These are phyloP conservation scores for Microstegium vimineum DNA, from an alignment of 176 grass and related monocot genomes.

Conservation along the genomic window DNA sequence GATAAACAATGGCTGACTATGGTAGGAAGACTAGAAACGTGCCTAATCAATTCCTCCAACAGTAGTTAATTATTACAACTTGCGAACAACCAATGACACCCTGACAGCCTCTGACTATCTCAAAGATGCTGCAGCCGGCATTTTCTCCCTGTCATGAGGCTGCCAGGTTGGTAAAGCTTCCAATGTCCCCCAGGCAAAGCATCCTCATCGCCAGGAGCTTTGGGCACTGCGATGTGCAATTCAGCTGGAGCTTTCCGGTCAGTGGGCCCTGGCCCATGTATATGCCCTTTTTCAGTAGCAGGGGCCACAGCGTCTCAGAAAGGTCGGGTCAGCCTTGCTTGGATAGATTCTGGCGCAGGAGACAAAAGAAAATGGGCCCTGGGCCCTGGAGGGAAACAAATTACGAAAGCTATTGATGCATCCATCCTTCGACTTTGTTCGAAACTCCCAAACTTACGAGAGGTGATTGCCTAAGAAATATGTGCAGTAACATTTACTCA, in stretches of 20 bases:
- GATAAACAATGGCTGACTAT: neutral
- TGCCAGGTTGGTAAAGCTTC: neutral
- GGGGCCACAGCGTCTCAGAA: neutral
- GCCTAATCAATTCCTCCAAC: neutral
- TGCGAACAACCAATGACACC: neutral
- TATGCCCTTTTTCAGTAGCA: neutral
- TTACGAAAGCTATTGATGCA: neutral
- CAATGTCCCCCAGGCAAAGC: neutral
- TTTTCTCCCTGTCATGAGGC: slow-evolving; percentile 2
- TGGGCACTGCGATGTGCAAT: neutral
- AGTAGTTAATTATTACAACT: neutral
- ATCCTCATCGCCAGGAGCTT: neutral
- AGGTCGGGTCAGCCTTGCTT: neutral
- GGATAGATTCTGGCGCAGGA: neutral
- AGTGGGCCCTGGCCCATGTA: neutral
- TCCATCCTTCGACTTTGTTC: too few species aligned
- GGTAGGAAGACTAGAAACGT: neutral
- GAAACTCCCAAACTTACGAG: neutral
- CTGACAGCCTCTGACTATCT: neutral
- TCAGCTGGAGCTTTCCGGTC: neutral
- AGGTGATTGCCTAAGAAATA: neutral
- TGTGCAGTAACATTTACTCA: too few species aligned
- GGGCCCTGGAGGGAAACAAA: neutral
- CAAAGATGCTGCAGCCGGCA: neutral
- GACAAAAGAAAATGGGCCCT: neutral